These are phyloP conservation scores for Heritiera littoralis DNA, from an alignment of 345 rosid genomes.

Conservation along the genomic window DNA sequence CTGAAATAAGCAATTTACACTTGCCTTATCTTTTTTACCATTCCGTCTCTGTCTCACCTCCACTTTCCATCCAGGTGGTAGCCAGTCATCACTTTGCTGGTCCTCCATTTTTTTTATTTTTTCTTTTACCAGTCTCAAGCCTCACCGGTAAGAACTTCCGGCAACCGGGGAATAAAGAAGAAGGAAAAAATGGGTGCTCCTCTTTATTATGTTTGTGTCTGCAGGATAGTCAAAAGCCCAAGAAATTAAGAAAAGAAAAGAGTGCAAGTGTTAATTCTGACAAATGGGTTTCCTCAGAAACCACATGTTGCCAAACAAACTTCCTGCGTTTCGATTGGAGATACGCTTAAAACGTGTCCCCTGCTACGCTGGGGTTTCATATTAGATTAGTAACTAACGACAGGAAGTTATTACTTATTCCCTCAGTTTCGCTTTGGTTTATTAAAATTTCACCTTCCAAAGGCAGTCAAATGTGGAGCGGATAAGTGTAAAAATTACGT, in stretches of 20 bases:
- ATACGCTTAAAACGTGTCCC: background rate
- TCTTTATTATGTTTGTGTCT: background rate
- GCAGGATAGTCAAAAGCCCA: conserved; percentile 10
- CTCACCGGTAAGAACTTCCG: background rate
- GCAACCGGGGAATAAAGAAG: background rate
- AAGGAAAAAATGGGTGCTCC: background rate
- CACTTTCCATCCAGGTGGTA: conserved; percentile 64
- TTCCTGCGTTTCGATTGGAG: background rate
- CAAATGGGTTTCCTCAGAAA: conserved; percentile 27
- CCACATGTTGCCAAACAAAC: conserved; percentile 44
- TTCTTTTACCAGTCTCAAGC: background rate
- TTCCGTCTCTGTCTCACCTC: conserved; percentile 52
- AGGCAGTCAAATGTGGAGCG: background rate
- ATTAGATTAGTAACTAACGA: no score
- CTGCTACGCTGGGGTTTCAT: background rate
- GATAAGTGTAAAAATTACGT: background rate
- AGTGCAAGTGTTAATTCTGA: background rate
- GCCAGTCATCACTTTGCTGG: conserved; percentile 15
- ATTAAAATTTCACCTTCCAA: no score
- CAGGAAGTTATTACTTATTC: background rate
- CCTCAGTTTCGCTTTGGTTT: background rate
- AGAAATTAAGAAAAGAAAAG: background rate
- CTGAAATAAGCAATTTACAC: background rate
- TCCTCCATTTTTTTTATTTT: background rate
- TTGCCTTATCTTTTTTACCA: conserved; percentile 81